Conservation (phyloP, 1,284 basidiomycete species). For the Ustilago sp. region DNA sequence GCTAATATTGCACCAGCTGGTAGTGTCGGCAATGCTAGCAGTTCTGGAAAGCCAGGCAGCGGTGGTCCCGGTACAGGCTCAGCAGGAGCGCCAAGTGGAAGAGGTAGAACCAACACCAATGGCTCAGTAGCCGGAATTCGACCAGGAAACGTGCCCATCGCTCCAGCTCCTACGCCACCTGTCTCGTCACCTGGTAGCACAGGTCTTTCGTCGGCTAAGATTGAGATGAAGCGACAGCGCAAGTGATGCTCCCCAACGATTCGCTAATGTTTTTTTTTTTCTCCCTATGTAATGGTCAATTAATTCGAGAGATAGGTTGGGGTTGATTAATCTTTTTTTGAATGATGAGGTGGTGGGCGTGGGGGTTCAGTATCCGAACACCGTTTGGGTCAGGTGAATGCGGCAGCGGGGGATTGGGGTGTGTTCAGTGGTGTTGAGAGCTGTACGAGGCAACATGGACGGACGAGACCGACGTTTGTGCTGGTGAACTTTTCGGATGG, state of each 20-base stretch:
- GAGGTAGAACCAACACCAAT: constrained; percentile 32
- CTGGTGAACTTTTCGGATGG: constrained; percentile 70
- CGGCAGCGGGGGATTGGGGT: neutral
- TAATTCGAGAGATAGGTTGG: constrained; percentile 66
- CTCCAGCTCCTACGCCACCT: constrained; percentile 45
- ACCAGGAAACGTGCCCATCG: constrained; percentile 50
- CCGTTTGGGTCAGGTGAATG: constrained; percentile 73
- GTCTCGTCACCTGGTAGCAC: constrained; percentile 47
- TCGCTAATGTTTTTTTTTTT: neutral
- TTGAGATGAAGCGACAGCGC: constrained; percentile 50
- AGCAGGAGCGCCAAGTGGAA: neutral
- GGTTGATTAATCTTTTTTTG: constrained; percentile 77
- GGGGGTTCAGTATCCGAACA: constrained; percentile 76
- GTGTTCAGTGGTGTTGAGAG: constrained; percentile 26
- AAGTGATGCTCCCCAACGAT: constrained; percentile 20
- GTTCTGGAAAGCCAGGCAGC: constrained; percentile 18
- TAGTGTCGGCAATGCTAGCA: constrained; percentile 8
- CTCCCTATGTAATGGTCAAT: constrained; percentile 5
- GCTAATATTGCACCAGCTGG: constrained; percentile 36
- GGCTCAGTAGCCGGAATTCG: constrained; percentile 42
- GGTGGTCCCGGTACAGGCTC: neutral
- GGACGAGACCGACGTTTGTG: constrained; percentile 77
- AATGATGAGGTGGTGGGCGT: constrained; percentile 71
- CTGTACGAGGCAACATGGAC: constrained; percentile 33
- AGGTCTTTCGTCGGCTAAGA: constrained; percentile 27